Base-by-base conservation (phyloP, 2,329 filamentous ascomycete genomes). In the Xylariaceae sp. region DNA sequence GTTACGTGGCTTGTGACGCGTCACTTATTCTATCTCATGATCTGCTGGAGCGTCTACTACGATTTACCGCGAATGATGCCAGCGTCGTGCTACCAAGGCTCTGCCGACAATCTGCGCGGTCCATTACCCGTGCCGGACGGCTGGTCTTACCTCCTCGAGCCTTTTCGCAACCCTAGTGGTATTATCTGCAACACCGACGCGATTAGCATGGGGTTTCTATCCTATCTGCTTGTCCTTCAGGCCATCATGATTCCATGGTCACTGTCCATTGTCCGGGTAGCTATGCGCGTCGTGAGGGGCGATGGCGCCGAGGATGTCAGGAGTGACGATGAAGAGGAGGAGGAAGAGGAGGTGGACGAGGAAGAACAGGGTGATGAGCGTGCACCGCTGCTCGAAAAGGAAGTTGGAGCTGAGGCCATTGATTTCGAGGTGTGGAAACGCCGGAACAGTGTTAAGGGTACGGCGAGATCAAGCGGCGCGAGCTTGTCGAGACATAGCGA, bases 221-320 rank as follows among this genome's bases (percentile, higher is more conserved):
- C 78, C 1, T 79, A 89, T 43, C 83, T 97, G 1, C 75, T 94
- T 7, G 79, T 85, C 29, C 76, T 97, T n/a, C 89, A 96, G 70
- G 74, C 78, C 19, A 80, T 97, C 47, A 90, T 88, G 42, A 73
- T 95, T 29, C 78, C 88, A 53, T 97, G 92, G 92, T 95, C 96
- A 65, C 78, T 76, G 53, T 87, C 95, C 81, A 95, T 96, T 60
- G 72, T 91, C 32, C 83, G 84, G 50, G 88, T 97, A 1, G 89
- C 90, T 16, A 78, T 87, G 57, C 85, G 85, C 53, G 90, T 96
- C 2, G 67, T 96, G 26, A 80, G 79, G 36, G 91, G 92, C 21
- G 80, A 79, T 40, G 76, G 81, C 26, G 91, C 92, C 2, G 91
- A 96, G 56, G 92, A 97, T 66, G 80, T 84, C 12, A 83, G 92